Conservation (phyloP, 2,329 filamentous ascomycete genomes). For the Ustulina deusta region DNA sequence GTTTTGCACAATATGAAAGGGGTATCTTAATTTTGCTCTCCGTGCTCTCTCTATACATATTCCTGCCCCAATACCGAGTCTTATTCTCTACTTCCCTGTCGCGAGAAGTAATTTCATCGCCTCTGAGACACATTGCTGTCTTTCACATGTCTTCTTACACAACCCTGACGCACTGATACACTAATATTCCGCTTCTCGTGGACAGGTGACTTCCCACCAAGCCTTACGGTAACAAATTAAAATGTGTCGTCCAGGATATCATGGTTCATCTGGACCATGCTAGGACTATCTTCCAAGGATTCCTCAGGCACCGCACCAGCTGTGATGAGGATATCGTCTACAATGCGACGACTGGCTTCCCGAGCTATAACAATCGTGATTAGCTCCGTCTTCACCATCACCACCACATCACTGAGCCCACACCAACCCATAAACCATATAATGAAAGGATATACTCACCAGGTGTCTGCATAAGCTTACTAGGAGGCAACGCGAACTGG, state of each 20-base stretch:
- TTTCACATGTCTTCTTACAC: not conserved
- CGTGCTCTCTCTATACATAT: not conserved
- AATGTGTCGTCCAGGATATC: conserved; percentile 73
- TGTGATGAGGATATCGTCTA: conserved; percentile 81
- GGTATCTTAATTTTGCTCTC: conserved; percentile 21
- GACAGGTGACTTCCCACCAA: no score
- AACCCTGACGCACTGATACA: not conserved
- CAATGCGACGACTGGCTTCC: conserved; percentile 83
- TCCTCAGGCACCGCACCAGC: conserved; percentile 74
- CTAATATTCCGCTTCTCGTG: not conserved
- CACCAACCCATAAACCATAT: not conserved
- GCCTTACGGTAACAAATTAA: conserved; percentile 48
- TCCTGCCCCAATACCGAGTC: not conserved
- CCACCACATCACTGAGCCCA: no score
- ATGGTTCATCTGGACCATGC: conserved; percentile 73
- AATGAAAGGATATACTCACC: conserved; percentile 60
- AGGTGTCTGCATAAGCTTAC: conserved; percentile 82
- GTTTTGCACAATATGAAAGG: not conserved
- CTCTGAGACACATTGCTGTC: not conserved
- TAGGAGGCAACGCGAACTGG: conserved; percentile 83
- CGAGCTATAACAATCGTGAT: conserved; percentile 65
- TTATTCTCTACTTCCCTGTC: not conserved
- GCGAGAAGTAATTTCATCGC: not conserved
- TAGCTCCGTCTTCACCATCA: conserved; percentile 2
- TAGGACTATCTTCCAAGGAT: conserved; percentile 71